A percentile compares a stretch with the other conserved stretches of the same genome.
Evolutionary conservation across 2,329 filamentous ascomycete species (phyloP).

Genomic region (Ceratocystis colombiana): DNA sequence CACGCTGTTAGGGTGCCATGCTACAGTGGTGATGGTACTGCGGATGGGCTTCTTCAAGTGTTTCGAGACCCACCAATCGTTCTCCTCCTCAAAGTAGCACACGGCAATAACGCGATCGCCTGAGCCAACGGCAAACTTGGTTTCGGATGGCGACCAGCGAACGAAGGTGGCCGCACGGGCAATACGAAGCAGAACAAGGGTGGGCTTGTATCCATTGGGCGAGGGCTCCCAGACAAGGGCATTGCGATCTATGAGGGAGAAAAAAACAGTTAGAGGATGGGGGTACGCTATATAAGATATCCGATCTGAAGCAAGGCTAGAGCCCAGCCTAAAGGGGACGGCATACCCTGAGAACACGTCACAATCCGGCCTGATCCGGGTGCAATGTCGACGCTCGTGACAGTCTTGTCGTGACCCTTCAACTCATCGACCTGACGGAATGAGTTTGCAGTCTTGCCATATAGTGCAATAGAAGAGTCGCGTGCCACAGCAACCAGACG

Average conservation of each 20-base stretch:
- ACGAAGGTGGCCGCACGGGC: slow-evolving; percentile 95
- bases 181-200: slow-evolving; percentile 90
- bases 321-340: slow-evolving; percentile 26
- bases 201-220: slow-evolving; percentile 89
- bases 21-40: slow-evolving; percentile 87
- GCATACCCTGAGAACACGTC: slow-evolving; percentile 81
- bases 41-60: slow-evolving; percentile 98
- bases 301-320: neutral
- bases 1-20: slow-evolving; percentile 97
- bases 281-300: neutral
- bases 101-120: slow-evolving; percentile 91
- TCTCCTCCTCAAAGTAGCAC: slow-evolving; percentile 98
- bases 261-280: neutral
- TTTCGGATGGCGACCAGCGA: slow-evolving; percentile 92
- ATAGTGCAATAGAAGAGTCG: slow-evolving; percentile 84
- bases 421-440: slow-evolving; percentile 86
- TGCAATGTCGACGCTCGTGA: slow-evolving; percentile 93
- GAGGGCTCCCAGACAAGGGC: slow-evolving; percentile 96
- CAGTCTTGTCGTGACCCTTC: slow-evolving; percentile 92
- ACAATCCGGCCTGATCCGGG: slow-evolving; percentile 86
- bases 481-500: slow-evolving; percentile 80
- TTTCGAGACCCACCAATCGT: slow-evolving; percentile 99
- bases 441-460: slow-evolving; percentile 58
- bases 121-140: slow-evolving; percentile 94
- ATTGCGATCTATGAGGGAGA: slow-evolving; percentile 64